phyloP scores from a whole-genome alignment of 495 filamentous ascomycete genomes.

The Bacidia gigantensis region DNA sequence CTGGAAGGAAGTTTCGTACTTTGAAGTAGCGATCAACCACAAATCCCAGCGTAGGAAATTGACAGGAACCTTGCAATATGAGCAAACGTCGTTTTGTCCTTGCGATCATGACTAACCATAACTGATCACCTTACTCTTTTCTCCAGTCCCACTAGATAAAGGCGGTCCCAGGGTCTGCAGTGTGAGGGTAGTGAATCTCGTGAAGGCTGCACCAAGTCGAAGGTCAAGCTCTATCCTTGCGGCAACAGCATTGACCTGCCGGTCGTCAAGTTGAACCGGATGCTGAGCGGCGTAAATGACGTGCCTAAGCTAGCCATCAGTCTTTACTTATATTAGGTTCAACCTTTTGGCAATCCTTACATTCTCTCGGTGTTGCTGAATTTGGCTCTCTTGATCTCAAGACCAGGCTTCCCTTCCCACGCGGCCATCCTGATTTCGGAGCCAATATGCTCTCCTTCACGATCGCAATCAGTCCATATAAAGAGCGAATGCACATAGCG shows the following conservation, averaged over 20 bases:
- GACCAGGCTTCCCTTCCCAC: conserved; percentile 49
- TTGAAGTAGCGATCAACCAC: conserved; percentile 90
- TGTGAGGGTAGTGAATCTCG: conserved; percentile 68
- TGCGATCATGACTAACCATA: conserved; percentile 49
- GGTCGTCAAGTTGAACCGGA: conserved; percentile 67
- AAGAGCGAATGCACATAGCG: conserved; percentile 55
- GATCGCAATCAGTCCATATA: conserved; percentile 98
- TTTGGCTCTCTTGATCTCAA: conserved; percentile 71
- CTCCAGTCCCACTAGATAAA: conserved; percentile 20
- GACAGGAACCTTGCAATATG: conserved; percentile 60
- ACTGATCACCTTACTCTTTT: conserved; percentile 50
- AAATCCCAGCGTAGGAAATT: conserved; percentile 94
- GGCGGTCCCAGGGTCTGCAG: conserved; percentile 52
- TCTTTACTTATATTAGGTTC: not conserved
- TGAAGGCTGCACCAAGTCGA: conserved; percentile 82
- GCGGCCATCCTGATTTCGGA: conserved; percentile 81
- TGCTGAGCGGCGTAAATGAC: conserved; percentile 70
- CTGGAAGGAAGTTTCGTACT: conserved; percentile 85
- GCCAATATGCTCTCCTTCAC: conserved; percentile 94
- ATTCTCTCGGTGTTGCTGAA: conserved; percentile 95
- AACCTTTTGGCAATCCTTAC: conserved; percentile 40
- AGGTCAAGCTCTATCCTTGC: conserved; percentile 88
- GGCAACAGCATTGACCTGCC: conserved; percentile 74
- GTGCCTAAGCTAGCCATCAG: conserved; percentile 32
- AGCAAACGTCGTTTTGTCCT: not conserved